These are phyloP conservation scores for Fusarium zealandicum DNA, from an alignment of 2,329 filamentous ascomycete species.

Conservation along the genomic window DNA sequence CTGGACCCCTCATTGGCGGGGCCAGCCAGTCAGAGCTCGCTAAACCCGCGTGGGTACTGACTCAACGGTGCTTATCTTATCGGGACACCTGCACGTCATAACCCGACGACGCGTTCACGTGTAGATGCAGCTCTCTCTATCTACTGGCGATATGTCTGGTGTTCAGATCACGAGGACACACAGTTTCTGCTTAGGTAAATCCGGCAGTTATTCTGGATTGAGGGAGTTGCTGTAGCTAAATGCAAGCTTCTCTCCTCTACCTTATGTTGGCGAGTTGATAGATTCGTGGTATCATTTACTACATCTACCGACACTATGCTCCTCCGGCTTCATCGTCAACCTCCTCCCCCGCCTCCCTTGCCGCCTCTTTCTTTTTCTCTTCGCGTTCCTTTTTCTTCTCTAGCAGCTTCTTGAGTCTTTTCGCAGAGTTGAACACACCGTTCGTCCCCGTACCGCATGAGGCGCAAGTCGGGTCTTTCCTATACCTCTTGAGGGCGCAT, in stretches of 20 bases:
- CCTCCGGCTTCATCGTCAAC: slow-evolving; percentile 47
- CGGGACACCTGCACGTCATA: slow-evolving; percentile 27
- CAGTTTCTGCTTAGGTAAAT: neutral
- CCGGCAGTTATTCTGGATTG: too few relatives aligned
- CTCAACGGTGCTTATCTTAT: slow-evolving; percentile 24
- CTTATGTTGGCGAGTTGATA: too few relatives aligned
- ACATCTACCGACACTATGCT: neutral
- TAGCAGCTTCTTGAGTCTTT: slow-evolving; percentile 80
- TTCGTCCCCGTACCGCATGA: slow-evolving; percentile 85
- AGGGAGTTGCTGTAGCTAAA: too few relatives aligned
- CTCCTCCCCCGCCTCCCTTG: slow-evolving; percentile 60
- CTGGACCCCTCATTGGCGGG: slow-evolving; percentile 33
- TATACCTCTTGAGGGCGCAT: slow-evolving; percentile 86
- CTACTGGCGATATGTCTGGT: slow-evolving; percentile 7
- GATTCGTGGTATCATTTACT: slow-evolving; percentile 17
- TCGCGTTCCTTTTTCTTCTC: slow-evolving; percentile 73
- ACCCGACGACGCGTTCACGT: slow-evolving; percentile 20
- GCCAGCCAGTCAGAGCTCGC: slow-evolving; percentile 8
- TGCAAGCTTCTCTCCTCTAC: too few relatives aligned
- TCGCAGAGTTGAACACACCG: slow-evolving; percentile 89
- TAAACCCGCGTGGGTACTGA: neutral
- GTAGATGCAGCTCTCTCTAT: slow-evolving; percentile 5
- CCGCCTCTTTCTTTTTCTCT: slow-evolving; percentile 63
- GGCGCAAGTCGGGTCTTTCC: slow-evolving; percentile 85
- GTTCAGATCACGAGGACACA: slow-evolving; percentile 17